Percentiles rank a stretch among this genome's conserved stretches.
phyloP scores from a whole-genome alignment of 2,329 filamentous ascomycete genomes.

The Neophaeococcomyces mojaviensis region DNA sequence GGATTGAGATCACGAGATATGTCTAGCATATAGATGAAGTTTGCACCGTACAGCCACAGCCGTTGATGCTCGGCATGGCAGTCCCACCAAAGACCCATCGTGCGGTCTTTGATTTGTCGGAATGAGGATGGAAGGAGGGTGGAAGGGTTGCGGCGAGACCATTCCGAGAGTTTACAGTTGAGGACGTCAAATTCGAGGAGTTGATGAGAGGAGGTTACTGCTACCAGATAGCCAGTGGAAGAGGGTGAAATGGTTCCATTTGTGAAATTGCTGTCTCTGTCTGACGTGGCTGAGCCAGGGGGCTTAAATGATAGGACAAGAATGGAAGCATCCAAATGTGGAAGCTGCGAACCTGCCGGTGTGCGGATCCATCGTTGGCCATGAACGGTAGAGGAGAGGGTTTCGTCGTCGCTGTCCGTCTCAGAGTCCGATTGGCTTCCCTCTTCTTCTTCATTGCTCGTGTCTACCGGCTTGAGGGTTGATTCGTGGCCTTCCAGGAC shows the following conservation, averaged over 20 bases:
- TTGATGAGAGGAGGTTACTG: constrained; percentile 58
- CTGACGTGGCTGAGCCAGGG: constrained; percentile 15
- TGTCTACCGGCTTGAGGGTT: constrained; percentile 9
- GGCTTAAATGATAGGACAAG: constrained; percentile 62
- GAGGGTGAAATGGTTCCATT: constrained; percentile 40
- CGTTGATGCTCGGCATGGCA: constrained; percentile 42
- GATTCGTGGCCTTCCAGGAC: constrained; percentile 53
- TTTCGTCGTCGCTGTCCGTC: constrained; percentile 41
- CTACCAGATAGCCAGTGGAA: constrained; percentile 46
- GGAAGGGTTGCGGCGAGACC: constrained; percentile 78
- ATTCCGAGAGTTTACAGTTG: constrained; percentile 69
- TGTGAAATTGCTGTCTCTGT: constrained; percentile 29
- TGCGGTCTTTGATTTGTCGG: constrained; percentile 65
- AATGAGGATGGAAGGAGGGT: constrained; percentile 67
- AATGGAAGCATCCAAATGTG: constrained; percentile 58
- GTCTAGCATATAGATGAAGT: constrained; percentile 90
- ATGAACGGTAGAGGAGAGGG: constrained; percentile 42
- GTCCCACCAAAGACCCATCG: constrained; percentile 68
- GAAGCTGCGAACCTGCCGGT: constrained; percentile 60
- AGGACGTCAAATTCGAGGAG: constrained; percentile 72
- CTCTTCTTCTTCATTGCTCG: constrained; percentile 9
- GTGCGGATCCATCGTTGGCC: constrained; percentile 69
- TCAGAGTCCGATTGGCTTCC: constrained; percentile 14
- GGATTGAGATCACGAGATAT: constrained; percentile 58
- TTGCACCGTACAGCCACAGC: constrained; percentile 79